phyloP scores from a whole-genome alignment of 2,329 filamentous ascomycete species.

The Botryotinia calthae region DNA sequence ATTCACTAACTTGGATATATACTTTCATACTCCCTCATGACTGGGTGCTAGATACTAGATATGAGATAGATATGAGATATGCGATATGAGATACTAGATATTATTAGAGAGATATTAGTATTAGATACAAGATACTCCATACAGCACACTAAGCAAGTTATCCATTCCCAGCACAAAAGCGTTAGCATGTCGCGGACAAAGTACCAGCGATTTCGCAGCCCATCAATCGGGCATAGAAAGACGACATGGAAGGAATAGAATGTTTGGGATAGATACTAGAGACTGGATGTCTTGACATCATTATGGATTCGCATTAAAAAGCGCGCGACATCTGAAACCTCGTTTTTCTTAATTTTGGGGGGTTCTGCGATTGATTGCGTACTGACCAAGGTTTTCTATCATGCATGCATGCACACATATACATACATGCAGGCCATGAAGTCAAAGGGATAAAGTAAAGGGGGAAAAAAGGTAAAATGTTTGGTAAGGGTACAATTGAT shows the following conservation, averaged over 20 bases:
- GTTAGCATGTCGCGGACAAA: neutral
- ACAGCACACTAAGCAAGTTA: accelerated
- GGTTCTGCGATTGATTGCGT: neutral
- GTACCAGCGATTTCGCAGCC: neutral
- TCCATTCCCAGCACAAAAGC: neutral
- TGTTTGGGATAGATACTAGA: neutral
- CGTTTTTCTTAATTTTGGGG: neutral
- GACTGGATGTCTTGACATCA: neutral
- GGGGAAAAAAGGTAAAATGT: neutral
- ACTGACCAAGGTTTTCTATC: neutral
- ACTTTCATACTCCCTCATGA: neutral
- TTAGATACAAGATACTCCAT: neutral
- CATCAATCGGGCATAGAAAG: neutral
- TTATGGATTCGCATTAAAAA: neutral
- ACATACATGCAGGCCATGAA: neutral
- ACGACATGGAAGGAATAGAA: neutral
- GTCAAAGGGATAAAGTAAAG: neutral
- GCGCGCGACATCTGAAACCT: conserved; percentile 21
- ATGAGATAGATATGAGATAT: neutral
- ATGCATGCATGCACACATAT: neutral
- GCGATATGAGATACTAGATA: too few species aligned
- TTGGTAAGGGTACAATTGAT: neutral
- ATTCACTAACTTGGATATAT: neutral
- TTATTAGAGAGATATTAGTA: too few species aligned
- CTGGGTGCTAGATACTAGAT: neutral